Evolutionary conservation across 106 monocot species (phyloP), one percentile per base, ranked within the genome.

Genomic region (Dendrobium nobile): DNA sequence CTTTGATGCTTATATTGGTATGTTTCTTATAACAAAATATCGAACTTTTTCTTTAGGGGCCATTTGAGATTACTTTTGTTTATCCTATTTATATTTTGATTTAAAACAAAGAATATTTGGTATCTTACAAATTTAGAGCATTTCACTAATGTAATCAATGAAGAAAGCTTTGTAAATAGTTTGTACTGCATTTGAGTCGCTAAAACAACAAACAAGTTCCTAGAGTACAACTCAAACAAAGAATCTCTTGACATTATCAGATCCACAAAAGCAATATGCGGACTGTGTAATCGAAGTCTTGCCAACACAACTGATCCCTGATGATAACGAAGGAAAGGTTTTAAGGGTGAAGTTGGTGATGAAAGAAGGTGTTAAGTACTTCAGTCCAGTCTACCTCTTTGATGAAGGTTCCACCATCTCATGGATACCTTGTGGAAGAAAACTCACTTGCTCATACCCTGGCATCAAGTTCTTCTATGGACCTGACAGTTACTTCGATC

Each of bases 1-100:
- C 41, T 98, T 98, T n/a, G 91, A 98, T 83, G 98, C 98, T 64
- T 95, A 82, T 54, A 98, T 98, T 56, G 98, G 98, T 98, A 87
- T 72, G 72, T 59, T 28, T 68, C 77, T 78, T 73, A 51, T 15
- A 11, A 51, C 1, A 51, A 51, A 6, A 45, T 9, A 45, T 9
- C 45, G 6, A 45, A 45, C 45, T 9, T 7, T 45, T 45, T 45
- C 45, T 8, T 45, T 45, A 45, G 37, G 37, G 3, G 37, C 37
- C 37, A 37, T 37, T 37, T 37, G 37, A 37, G 37, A 37, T 37
- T 37, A 37, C 37, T 37, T 37, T 37, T 37, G 37, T 37, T 37
- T 3, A 37, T 37, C 37, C 37, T 37, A 0, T 37, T 37, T 37
- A 37, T 37, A 37, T 3, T 37, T 37, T 37, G 37, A 37, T 37